Conservation (phyloP, 306 rosid species). For the Trifolium pratense region DNA sequence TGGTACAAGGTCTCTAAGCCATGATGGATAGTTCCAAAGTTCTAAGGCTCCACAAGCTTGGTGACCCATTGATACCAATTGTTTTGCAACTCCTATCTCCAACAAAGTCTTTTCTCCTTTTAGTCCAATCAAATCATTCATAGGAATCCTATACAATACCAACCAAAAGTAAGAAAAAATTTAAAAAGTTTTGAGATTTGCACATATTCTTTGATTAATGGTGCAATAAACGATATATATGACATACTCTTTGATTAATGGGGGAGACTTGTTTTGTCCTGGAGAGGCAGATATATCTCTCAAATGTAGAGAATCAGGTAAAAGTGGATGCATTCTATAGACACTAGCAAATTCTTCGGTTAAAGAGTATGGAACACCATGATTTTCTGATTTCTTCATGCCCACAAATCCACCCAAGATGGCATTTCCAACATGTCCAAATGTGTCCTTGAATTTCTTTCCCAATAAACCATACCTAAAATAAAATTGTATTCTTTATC, state of each 20-base stretch:
- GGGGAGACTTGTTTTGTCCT: conserved; percentile 53
- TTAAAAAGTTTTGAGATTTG: too few species aligned
- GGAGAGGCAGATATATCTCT: conserved; percentile 54
- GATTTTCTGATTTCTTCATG: conserved; percentile 52
- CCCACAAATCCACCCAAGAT: conserved; percentile 59
- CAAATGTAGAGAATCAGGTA: conserved; percentile 49
- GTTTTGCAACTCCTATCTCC: conserved; percentile 48
- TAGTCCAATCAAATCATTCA: conserved; percentile 53
- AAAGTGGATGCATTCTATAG: conserved; percentile 63
- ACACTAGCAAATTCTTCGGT: conserved; percentile 63
- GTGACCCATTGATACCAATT: conserved; percentile 73
- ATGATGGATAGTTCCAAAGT: conserved; percentile 64
- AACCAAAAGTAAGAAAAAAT: background rate
- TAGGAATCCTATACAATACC: conserved; percentile 35
- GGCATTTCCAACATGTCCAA: conserved; percentile 63
- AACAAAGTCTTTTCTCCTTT: conserved; percentile 49
- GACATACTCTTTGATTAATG: conserved; percentile 47
- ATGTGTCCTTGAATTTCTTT: conserved; percentile 68
- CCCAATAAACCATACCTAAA: conserved; percentile 72
- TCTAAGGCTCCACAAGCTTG: conserved; percentile 67
- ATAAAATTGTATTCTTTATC: background rate
- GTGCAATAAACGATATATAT: too few species aligned
- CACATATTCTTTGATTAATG: conserved; percentile 43
- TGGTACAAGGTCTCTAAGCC: conserved; percentile 51
- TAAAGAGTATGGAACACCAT: conserved; percentile 65